Evolutionary conservation across 306 rosid species (phyloP).

Genomic region (Pueraria montana): DNA sequence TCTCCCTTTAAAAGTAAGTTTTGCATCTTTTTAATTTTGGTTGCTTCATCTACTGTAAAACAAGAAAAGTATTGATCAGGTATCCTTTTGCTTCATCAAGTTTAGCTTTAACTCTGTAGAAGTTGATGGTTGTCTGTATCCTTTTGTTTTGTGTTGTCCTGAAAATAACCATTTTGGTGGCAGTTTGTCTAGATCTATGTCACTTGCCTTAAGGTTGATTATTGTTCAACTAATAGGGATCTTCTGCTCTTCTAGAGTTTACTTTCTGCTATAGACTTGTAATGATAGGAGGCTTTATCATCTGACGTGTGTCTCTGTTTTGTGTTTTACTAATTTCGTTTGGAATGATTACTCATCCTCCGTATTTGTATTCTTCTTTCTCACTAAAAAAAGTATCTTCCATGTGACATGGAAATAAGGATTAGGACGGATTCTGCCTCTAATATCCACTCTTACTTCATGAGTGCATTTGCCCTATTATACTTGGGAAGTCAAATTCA

Average conservation of each 20-base stretch:
- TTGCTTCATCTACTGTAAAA: slow-evolving; percentile 19
- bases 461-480: neutral
- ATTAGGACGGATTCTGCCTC: neutral
- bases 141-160: neutral
- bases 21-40: neutral
- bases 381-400: too few species aligned
- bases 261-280: slow-evolving; percentile 12
- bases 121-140: neutral
- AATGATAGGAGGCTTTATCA: slow-evolving; percentile 8
- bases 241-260: neutral
- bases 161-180: neutral
- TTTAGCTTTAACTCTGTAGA: neutral
- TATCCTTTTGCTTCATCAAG: too few species aligned
- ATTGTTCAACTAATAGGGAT: slow-evolving; percentile 18
- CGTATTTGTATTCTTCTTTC: too few species aligned
- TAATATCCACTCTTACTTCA: neutral
- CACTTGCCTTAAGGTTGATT: slow-evolving; percentile 1
- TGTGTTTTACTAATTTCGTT: neutral
- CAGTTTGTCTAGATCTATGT: neutral
- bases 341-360: too few species aligned
- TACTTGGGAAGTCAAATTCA: slow-evolving; percentile 6
- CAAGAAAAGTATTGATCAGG: too few species aligned
- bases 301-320: neutral
- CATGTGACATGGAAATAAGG: too few species aligned
- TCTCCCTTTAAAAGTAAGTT: neutral